These are phyloP conservation scores for Withania somnifera DNA, from an alignment of 305 asterid species.

Conservation along the genomic window DNA sequence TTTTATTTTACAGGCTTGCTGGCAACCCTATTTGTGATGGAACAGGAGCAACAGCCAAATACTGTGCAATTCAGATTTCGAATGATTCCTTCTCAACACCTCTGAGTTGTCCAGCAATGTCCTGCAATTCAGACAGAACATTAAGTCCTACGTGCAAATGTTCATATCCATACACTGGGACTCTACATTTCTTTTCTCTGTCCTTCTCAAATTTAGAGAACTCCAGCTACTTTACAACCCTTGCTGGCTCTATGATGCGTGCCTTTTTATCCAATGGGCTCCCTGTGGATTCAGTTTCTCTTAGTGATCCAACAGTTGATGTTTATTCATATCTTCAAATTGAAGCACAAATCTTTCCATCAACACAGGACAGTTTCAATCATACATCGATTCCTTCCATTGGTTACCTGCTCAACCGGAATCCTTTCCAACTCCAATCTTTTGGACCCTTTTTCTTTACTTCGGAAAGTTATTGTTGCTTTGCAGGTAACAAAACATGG, in stretches of 20 bases:
- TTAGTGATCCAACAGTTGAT: slow-evolving; percentile 42
- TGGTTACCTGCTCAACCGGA: slow-evolving; percentile 66
- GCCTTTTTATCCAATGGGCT: slow-evolving; percentile 35
- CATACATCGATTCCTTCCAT: slow-evolving; percentile 43
- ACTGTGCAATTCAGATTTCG: slow-evolving; percentile 25
- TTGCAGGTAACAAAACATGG: slow-evolving; percentile 32
- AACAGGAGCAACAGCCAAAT: slow-evolving; percentile 31
- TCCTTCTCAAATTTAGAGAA: slow-evolving; percentile 66
- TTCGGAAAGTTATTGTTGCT: slow-evolving; percentile 46
- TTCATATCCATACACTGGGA: slow-evolving; percentile 65
- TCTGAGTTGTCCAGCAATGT: slow-evolving; percentile 26
- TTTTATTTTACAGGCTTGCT: slow-evolving; percentile 37
- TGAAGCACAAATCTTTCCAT: slow-evolving; percentile 60
- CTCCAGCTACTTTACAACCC: slow-evolving; percentile 37
- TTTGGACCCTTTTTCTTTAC: slow-evolving; percentile 69
- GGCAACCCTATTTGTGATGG: slow-evolving; percentile 64
- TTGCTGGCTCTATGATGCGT: slow-evolving; percentile 35
- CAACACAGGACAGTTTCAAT: slow-evolving; percentile 42
- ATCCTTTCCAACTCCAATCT: slow-evolving; percentile 33
- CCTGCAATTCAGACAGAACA: slow-evolving; percentile 39
- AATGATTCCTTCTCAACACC: slow-evolving; percentile 15
- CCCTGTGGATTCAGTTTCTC: slow-evolving; percentile 57
- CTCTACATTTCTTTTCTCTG: slow-evolving; percentile 50
- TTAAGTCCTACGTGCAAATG: slow-evolving; percentile 66
- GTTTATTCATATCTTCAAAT: slow-evolving; percentile 35